phyloP scores from a whole-genome alignment of 441 rosid species.

The Dalechampia spathulata region DNA sequence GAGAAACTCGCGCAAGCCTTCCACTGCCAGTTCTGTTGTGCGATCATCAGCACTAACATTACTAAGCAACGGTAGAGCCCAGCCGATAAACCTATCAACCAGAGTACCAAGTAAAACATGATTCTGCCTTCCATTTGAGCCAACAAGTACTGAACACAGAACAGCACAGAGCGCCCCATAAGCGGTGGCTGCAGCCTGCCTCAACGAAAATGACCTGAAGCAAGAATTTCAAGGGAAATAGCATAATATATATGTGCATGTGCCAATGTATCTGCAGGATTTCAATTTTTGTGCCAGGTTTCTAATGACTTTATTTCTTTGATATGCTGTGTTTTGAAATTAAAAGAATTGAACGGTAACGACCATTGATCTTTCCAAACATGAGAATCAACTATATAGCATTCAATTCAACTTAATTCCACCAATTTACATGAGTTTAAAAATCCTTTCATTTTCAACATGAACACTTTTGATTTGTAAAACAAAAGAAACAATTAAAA shows the following conservation, averaged over 20 bases:
- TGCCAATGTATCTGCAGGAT: too few relatives aligned
- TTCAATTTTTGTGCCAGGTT: too few relatives aligned
- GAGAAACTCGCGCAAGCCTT: constrained; percentile 78
- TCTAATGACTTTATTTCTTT: too few relatives aligned
- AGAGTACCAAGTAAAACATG: constrained; percentile 72
- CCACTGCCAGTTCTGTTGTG: constrained; percentile 60
- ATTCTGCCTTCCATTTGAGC: constrained; percentile 77
- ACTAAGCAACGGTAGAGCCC: constrained; percentile 87
- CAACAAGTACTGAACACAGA: constrained; percentile 59
- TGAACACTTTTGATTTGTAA: too few relatives aligned
- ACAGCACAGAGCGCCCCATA: constrained; percentile 86
- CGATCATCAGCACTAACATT: constrained; percentile 66
- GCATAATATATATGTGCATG: too few relatives aligned
- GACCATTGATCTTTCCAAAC: too few relatives aligned
- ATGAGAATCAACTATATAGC: neutral
- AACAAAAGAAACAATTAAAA: neutral
- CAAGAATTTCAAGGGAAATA: constrained; percentile 10
- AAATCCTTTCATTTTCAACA: neutral
- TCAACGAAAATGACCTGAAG: constrained; percentile 65
- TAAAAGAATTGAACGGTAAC: too few relatives aligned
- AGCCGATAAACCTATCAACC: constrained; percentile 79
- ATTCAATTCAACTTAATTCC: too few relatives aligned
- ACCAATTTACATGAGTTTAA: neutral
- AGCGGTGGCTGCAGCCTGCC: constrained; percentile 75
- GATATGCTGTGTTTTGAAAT: too few relatives aligned